Base-by-base conservation (phyloP, 169 alveolate genomes). In the Besnoitia besnoiti region DNA sequence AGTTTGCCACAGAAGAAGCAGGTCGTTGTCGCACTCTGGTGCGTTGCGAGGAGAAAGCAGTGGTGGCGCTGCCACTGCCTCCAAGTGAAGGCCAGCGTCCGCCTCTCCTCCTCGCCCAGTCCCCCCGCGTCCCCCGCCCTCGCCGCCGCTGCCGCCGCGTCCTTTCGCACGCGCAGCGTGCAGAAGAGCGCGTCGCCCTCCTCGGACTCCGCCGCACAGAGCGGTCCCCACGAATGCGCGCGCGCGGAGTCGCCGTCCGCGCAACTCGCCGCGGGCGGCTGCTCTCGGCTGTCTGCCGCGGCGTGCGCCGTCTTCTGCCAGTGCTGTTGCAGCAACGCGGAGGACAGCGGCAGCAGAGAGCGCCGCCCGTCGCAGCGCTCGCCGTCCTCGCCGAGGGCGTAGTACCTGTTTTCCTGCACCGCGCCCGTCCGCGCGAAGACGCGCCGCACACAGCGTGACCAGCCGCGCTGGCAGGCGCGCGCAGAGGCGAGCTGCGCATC, bases 1-100 rank as follows among this genome's bases (percentile, higher is more conserved):
- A 16, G 59, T 39, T 55, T 30, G 49, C 87, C 87, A 37, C 87
- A 77, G 59, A 77, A 77, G 59, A 8, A 77, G 59, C 87, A 77
- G 16, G 40, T 77, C 61, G 87, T 30, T 21, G 16, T 39, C 37
- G 59, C 12, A 19, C 33, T 77, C 40, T 77, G 87, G 59, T 77
- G 87, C 10, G 16, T 35, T 14, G 87, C 59, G 40, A 77, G 55
- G 33, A 77, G 50, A 35, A 77, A 77, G 49, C 87, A 27, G 59
- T 77, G 59, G 59, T 77, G 87, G 3, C n/a, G 19, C 87, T 40
- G 40, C 61, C n/a, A 35, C 37, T 39, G 37, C 40, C 40, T 42
- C 87, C 50, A 42, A 4, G 59, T 77, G 40, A 77, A 37, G 21
- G 87, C 35, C 49, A 77, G 30, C 5, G n/a, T 1, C 1, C 3